These are phyloP conservation scores for Pyricularia sp. DNA, from an alignment of 2,329 filamentous ascomycete species.

Conservation along the genomic window DNA sequence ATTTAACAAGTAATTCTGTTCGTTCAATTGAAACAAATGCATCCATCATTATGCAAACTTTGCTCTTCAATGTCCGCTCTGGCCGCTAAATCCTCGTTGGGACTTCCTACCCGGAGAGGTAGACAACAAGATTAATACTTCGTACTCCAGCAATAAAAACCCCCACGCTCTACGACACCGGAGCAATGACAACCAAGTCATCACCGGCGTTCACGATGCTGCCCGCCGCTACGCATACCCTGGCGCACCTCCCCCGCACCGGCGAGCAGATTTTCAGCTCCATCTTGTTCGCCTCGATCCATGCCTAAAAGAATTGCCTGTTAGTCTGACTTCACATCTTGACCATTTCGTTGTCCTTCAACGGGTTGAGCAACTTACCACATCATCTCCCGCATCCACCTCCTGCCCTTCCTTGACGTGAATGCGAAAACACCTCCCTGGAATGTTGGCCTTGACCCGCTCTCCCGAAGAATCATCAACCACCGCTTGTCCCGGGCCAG, in stretches of 20 bases:
- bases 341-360: neutral
- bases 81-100: no score
- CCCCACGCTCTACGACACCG: neutral
- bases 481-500: neutral
- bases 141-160: neutral
- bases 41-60: no score
- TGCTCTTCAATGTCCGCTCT: no score
- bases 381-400: neutral
- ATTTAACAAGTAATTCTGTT: neutral
- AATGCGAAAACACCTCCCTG: slow-evolving; percentile 5
- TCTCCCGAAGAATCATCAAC: neutral
- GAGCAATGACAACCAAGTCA: neutral
- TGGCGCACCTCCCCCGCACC: neutral
- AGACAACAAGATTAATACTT: neutral
- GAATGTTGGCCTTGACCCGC: neutral
- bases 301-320: neutral
- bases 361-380: neutral
- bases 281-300: slow-evolving; percentile 7
- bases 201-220: neutral
- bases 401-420: neutral
- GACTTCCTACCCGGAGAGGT: no score
- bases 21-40: neutral
- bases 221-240: neutral
- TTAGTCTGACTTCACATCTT: neutral
- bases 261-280: slow-evolving; percentile 2